Percentiles rank a stretch among this genome's conserved stretches.
Evolutionary conservation across 495 filamentous ascomycete species (phyloP).

Genomic region (Hypoxylon fuscum): DNA sequence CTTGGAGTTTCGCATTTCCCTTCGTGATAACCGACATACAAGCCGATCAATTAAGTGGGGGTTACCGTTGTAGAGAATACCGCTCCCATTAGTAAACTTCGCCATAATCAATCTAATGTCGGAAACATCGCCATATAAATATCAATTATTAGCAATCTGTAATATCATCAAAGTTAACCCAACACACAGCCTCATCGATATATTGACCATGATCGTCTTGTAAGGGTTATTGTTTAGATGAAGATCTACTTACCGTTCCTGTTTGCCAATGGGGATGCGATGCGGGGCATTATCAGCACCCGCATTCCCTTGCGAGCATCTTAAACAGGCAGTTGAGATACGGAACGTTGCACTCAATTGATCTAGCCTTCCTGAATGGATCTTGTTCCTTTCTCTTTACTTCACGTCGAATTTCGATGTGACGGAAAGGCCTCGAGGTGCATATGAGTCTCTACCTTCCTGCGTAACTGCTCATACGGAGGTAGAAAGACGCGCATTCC

Average conservation of each 20-base stretch:
- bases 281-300: conserved; percentile 23
- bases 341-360: conserved; percentile 37
- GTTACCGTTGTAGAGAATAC: too few relatives aligned
- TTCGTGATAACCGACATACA: too few relatives aligned
- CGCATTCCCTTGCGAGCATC: conserved; percentile 20
- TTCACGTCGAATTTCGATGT: neutral
- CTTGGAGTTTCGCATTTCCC: too few relatives aligned
- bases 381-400: neutral
- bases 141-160: too few relatives aligned
- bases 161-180: too few relatives aligned
- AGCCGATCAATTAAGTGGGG: too few relatives aligned
- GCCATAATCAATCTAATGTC: too few relatives aligned
- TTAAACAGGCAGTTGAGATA: conserved; percentile 31
- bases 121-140: too few relatives aligned
- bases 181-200: neutral
- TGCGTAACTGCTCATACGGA: neutral
- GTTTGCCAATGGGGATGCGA: conserved; percentile 15
- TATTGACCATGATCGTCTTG: neutral
- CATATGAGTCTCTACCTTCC: neutral
- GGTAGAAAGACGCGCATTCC: neutral
- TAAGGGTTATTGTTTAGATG: conserved; percentile 9
- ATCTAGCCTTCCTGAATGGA: conserved; percentile 5
- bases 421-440: neutral
- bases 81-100: too few relatives aligned
- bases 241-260: conserved; percentile 22